Base-by-base conservation (phyloP, 1,139 yeast species). In the Suhomyces atakaporum region DNA sequence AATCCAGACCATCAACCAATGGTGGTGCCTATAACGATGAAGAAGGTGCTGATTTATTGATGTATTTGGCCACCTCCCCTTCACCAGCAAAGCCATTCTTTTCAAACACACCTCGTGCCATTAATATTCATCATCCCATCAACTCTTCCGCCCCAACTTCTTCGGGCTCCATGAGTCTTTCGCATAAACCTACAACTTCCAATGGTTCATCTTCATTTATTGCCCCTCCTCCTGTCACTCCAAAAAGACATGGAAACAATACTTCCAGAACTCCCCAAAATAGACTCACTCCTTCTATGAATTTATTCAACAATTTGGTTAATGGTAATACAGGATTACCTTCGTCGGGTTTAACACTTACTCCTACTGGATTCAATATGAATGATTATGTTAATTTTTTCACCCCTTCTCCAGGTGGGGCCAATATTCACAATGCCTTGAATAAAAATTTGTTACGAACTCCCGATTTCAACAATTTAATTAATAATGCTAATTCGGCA, bases 11-110 rank as follows among this genome's bases (percentile, higher is more conserved):
- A 2, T 18, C 27, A 12, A 25, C 33, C 14, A 27, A 26, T 26
- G 45, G 20, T 18, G 46, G 49, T 5, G 53, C 47, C 31, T 51
- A 62, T 48, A 61, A 73, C 38, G 81, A 77, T 41, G 86, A 82
- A 36, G 89, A 83, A 56, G 96, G 95, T 5, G 96, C 95, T 1
- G 94, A 84, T 55, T 63, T 87, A 44, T 69, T 87, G 43, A 76
- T 87, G 79, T 87, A 78, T 56, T 69, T 87, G 50, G 95, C 95
- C 3, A 84, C 94, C 4, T 84, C 95, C 3, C 96, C 96, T 1
- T 83, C 92, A 0, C 88, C 90, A 0, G 81, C 83, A 1, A 69
- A 67, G 35, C 64, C 69, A 4, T 59, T 54, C 47, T 60, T 51
- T 42, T 51, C 60, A n/a, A 55, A 56, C 40, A 66, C 73, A 7